A percentile compares a stretch with the other conserved stretches of the same genome.
Evolutionary conservation across 306 rosid genomes (phyloP).

Genomic region (Pyrus communis): DNA sequence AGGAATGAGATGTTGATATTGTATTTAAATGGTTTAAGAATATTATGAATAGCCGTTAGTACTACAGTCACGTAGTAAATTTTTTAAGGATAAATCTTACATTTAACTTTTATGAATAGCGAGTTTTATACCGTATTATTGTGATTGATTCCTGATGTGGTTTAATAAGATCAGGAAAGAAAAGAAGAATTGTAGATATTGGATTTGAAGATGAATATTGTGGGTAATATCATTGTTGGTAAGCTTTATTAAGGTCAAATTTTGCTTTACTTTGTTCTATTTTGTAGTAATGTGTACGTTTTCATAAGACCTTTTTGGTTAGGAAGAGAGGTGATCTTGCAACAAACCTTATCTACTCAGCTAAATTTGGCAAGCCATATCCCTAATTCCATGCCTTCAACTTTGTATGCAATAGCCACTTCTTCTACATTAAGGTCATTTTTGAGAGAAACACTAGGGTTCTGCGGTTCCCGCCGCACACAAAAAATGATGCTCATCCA

Average conservation of each 20-base stretch:
- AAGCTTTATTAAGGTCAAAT: background rate
- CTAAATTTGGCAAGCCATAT: background rate
- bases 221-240: background rate
- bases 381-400: background rate
- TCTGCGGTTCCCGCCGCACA: too few species aligned
- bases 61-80: fast-evolving
- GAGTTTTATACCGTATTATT: too few species aligned
- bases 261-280: background rate
- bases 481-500: too few species aligned
- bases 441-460: background rate
- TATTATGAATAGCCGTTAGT: background rate
- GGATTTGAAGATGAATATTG: background rate
- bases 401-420: background rate
- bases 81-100: too few species aligned
- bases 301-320: background rate
- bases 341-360: conserved; percentile 9
- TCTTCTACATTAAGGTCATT: background rate
- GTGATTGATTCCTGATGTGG: background rate
- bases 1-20: background rate
- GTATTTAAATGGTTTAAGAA: background rate
- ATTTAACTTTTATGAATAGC: too few species aligned
- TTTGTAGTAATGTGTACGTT: background rate
- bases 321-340: background rate
- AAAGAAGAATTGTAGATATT: background rate
- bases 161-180: background rate